Conservation (phyloP, 1,139 yeast species). For the Pneumocystis oryctolagi region DNA sequence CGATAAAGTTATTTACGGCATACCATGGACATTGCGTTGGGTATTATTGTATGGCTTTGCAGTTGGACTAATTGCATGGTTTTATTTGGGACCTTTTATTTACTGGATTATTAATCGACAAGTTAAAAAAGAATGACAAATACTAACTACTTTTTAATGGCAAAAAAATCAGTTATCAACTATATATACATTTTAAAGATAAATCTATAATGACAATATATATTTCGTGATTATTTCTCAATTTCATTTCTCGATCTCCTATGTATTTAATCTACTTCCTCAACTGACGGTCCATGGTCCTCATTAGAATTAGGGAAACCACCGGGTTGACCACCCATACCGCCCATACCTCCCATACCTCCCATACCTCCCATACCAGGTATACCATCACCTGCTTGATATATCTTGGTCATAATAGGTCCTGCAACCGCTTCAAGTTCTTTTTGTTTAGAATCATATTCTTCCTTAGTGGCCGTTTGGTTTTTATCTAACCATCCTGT, state of each 20-base stretch:
- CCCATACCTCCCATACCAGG: constrained; percentile 61
- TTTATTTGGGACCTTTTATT: neutral
- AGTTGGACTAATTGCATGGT: neutral
- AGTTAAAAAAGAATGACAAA: neutral
- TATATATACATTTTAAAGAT: neutral
- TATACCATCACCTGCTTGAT: constrained; percentile 49
- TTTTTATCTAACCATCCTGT: constrained; percentile 78
- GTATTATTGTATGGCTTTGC: neutral
- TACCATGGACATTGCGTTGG: neutral
- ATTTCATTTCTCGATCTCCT: neutral
- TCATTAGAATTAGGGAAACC: constrained; percentile 28
- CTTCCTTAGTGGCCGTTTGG: constrained; percentile 78
- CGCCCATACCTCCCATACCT: constrained; percentile 35
- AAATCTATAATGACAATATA: neutral
- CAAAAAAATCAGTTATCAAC: neutral
- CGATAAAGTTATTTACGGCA: neutral
- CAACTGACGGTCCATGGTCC: constrained; percentile 70
- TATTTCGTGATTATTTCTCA: neutral
- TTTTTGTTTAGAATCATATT: constrained; percentile 78
- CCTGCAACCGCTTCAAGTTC: constrained; percentile 85
- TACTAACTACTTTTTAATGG: neutral
- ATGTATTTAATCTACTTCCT: constrained; percentile 63
- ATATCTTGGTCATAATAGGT: constrained; percentile 88
- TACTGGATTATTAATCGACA: neutral
- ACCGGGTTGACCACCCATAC: constrained; percentile 28